phyloP scores from a whole-genome alignment of 2,329 filamentous ascomycete species.

The Aspergillus puulaauensis region DNA sequence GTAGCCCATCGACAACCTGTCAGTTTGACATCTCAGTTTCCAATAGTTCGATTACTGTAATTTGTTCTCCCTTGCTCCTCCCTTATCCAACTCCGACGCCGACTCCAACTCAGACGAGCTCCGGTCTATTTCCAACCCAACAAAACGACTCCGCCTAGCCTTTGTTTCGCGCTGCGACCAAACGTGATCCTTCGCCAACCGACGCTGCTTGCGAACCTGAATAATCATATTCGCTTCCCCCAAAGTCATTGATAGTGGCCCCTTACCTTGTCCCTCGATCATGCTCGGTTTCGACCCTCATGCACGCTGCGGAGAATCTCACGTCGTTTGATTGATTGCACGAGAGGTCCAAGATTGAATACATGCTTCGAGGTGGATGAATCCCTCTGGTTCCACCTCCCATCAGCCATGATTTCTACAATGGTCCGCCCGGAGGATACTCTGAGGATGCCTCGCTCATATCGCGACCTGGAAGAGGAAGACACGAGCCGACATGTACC shows the following conservation, averaged over 20 bases:
- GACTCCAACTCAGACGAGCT: not conserved
- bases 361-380: conserved; percentile 1
- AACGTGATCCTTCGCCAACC: not conserved
- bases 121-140: conserved; percentile 15
- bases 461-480: conserved; percentile 35
- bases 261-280: conserved; percentile 16
- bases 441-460: conserved; percentile 31
- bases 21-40: conserved; percentile 15
- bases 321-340: conserved; percentile 18
- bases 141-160: conserved; percentile 10
- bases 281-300: conserved; percentile 19
- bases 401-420: conserved; percentile 29
- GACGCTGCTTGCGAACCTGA: not conserved
- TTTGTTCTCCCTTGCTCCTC: conserved; percentile 8
- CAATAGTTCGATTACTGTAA: conserved; percentile 2
- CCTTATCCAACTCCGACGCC: conserved; percentile 1
- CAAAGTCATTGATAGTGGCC: not conserved
- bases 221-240: not conserved
- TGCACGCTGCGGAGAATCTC: conserved; percentile 11
- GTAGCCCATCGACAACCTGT: conserved; percentile 14
- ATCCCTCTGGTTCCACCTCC: not conserved
- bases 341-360: conserved; percentile 1
- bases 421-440: conserved; percentile 42
- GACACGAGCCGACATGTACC: conserved; percentile 25
- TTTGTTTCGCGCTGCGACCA: conserved; percentile 11